Percentiles rank a stretch among this genome's conserved stretches.
Conservation (phyloP, 2,329 filamentous ascomycete genomes). For the Paecilomyces variotii region DNA sequence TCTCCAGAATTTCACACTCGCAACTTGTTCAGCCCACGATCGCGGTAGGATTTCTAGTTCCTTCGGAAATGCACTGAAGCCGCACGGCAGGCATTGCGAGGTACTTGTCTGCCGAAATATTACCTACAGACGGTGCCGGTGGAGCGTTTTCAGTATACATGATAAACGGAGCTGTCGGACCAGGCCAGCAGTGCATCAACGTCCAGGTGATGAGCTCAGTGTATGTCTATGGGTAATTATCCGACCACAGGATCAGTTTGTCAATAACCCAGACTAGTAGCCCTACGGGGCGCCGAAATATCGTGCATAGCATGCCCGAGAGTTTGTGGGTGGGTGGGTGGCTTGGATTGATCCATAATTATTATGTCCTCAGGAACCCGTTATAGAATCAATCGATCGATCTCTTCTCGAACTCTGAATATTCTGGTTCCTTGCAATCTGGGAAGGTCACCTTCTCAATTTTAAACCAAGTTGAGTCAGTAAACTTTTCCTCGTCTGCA, state of each 20-base stretch:
- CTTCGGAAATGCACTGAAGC: conserved; percentile 15
- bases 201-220: conserved; percentile 19
- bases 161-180: conserved; percentile 9
- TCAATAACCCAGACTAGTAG: conserved; percentile 21
- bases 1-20: conserved; percentile 14
- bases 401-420: conserved; percentile 9
- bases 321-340: conserved; percentile 16
- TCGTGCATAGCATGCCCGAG: conserved; percentile 17
- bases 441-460: conserved; percentile 2
- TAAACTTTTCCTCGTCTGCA: background rate
- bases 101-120: conserved; percentile 9
- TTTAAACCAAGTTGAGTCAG: conserved; percentile 9
- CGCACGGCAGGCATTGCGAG: conserved; percentile 11
- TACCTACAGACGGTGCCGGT: conserved; percentile 2
- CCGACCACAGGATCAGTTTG: conserved; percentile 11
- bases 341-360: conserved; percentile 11
- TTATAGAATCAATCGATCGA: conserved; percentile 5
- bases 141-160: conserved; percentile 10
- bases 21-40: conserved; percentile 11
- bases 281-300: conserved; percentile 12
- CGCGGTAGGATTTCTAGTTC: conserved; percentile 12
- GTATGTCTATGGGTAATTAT: conserved; percentile 14
- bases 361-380: conserved; percentile 4
- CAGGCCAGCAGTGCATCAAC: conserved; percentile 19
- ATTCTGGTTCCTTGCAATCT: conserved; percentile 3